phyloP scores from a whole-genome alignment of 2,329 filamentous ascomycete species.

The Truncatella angustata region DNA sequence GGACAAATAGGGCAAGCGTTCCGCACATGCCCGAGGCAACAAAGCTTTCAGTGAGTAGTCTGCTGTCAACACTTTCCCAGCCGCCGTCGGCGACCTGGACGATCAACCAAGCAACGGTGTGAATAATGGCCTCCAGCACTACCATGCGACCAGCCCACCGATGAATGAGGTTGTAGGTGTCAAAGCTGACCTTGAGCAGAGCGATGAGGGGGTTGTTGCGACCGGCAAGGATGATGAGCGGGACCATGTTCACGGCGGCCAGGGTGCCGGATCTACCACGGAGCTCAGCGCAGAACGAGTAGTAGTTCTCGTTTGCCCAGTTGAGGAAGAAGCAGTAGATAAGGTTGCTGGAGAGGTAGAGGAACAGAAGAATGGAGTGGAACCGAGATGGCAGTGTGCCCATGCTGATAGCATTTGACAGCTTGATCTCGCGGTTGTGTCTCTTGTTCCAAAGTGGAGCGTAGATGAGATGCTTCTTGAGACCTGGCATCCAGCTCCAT shows the following conservation, averaged over 20 bases:
- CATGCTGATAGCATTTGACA: conserved; percentile 55
- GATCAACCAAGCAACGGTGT: conserved; percentile 71
- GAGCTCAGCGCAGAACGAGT: conserved; percentile 73
- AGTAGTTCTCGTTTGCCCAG: conserved; percentile 56
- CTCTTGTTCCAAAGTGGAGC: conserved; percentile 64
- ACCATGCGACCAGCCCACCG: conserved; percentile 79
- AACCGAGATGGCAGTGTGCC: conserved; percentile 65
- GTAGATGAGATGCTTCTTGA: conserved; percentile 63
- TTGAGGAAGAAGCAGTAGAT: conserved; percentile 62
- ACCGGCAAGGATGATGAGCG: conserved; percentile 81
- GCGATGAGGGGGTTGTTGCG: conserved; percentile 91
- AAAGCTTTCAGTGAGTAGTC: conserved; percentile 59
- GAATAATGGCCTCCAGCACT: conserved; percentile 66
- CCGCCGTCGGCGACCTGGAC: conserved; percentile 67
- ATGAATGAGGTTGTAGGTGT: conserved; percentile 91
- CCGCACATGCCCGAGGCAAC: conserved; percentile 64
- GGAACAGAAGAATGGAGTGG: conserved; percentile 54
- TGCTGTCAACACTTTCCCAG: conserved; percentile 54
- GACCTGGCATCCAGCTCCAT: conserved; percentile 57
- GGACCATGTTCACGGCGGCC: conserved; percentile 86
- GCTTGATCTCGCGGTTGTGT: conserved; percentile 64
- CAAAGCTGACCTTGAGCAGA: conserved; percentile 84
- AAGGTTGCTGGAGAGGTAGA: conserved; percentile 60
- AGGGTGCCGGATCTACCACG: conserved; percentile 83
- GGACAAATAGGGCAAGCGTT: conserved; percentile 58